Base-by-base conservation (phyloP, 495 filamentous ascomycete species). In the Xylaria flabelliformis region DNA sequence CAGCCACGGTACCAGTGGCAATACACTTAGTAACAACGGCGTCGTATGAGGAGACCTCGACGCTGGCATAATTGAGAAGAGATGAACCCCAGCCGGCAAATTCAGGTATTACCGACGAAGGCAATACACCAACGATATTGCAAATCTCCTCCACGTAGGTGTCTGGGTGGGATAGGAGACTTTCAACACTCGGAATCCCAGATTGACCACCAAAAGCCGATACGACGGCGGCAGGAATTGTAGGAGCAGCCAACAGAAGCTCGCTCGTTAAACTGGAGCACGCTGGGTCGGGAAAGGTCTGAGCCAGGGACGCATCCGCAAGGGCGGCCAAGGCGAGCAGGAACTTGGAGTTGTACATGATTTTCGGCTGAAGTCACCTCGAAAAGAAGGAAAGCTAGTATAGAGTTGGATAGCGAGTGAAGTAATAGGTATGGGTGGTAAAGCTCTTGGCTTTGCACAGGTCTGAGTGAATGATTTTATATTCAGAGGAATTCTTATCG, bases 11-110 rank as follows among this genome's bases (percentile, higher is more conserved):
- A 2, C 65, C 65, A 5, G 65, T 56, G 36, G 50, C 2, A 10
- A 67, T 24, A 12, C 65, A 67, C n/a, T 56, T 67, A 5, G 65
- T 67, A 9, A 56, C 65, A 12, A 67, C 24, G 34, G n/a, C 50
- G 34, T 55, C 65, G 50, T 67, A 67, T 4, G 50, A 67, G n/a
- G 17, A 32, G 65, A 67, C 29, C 50, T 41, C 32, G 34, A n/a
- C 24, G 21, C 24, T 34, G 5, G 65, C 65, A 29, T 42, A 67
- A 19, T 24, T 1, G 50, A 67, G 65, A 21, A 67, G 65, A 1
- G 34, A 55, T 34, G 48, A 13, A 21, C 34, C 65, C 9, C 13
- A 67, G 32, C 3, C 19, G 3, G 32, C 50, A 50, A 67, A 67
- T 0, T 41, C 50, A 4, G 32, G 2, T 24, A 55, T 19, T 24